These are phyloP conservation scores for Candida manassasensis DNA, from an alignment of 805 yeast species.

Conservation along the genomic window DNA sequence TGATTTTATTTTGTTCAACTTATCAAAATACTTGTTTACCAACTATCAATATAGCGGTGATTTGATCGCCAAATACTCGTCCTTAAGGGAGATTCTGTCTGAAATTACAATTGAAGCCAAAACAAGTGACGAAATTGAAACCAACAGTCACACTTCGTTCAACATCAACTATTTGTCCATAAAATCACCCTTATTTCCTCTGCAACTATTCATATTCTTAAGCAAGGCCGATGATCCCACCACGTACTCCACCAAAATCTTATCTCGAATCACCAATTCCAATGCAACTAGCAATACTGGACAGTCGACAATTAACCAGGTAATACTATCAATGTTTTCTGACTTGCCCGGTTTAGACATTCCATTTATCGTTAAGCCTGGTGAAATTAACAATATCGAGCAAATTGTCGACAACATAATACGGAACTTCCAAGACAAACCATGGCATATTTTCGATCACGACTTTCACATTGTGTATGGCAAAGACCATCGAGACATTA, in stretches of 20 bases:
- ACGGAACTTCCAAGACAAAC: constrained; percentile 4
- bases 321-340: constrained; percentile 7
- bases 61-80: constrained; percentile 8
- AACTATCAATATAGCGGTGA: constrained; percentile 6
- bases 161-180: constrained; percentile 7
- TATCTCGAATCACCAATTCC: constrained; percentile 2
- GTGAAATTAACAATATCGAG: constrained; percentile 4
- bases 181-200: constrained; percentile 7
- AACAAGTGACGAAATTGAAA: constrained; percentile 5
- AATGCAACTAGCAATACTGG: not conserved
- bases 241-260: constrained; percentile 4
- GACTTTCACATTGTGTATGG: not conserved
- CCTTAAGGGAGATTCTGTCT: constrained; percentile 9
- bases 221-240: constrained; percentile 2
- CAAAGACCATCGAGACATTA: constrained; percentile 7
- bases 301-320: constrained; percentile 2
- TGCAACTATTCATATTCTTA: constrained; percentile 11
- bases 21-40: constrained; percentile 11
- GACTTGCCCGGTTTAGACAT: constrained; percentile 7
- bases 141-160: not conserved
- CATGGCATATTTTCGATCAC: constrained; percentile 2
- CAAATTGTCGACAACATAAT: constrained; percentile 8
- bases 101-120: constrained; percentile 9
- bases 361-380: constrained; percentile 9
- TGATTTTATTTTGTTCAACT: constrained; percentile 7